Evolutionary conservation across 1,284 basidiomycete genomes (phyloP), one percentile per base, ranked within the genome.

Genomic region (Papiliotrema laurentii): DNA sequence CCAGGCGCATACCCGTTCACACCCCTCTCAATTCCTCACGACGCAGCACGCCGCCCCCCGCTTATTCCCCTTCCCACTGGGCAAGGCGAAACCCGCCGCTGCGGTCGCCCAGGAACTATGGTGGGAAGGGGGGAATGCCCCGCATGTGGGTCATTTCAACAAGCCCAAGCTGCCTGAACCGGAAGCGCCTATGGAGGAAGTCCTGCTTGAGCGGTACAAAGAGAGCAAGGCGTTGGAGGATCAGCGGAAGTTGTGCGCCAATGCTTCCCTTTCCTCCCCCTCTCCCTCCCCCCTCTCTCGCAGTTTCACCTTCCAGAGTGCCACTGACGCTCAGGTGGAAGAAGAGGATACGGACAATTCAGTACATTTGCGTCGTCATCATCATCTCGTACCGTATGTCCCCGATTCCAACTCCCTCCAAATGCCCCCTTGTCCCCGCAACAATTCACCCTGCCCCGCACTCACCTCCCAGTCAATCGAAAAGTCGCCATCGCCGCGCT

Each of bases 121-220:
- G 66, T 68, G 66, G 66, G 66, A 68, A 45, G 66, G 66, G 14
- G 66, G 66, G 1, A 68, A 64, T 40, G 66, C 66, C 3, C 66
- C 66, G 16, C 66, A 68, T 53, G 66, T 68, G 18, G 64, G 66
- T 27, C 66, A 68, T 46, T 68, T 68, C 55, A 68, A 68, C 34
- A 55, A 54, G 40, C 56, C 58, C 5, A 59, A 60, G 40, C 22
- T 66, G 22, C 50, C 54, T 27, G 44, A 47, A 28, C 58, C 58
- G 9, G 47, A 54, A 16, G 51, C 27, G n/a, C 50, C 52, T 4
- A 56, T 60, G 34, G 43, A 51, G 21, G 38, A 55, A n/a, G 49
- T 48, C 5, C 35, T 65, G 44, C 45, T 64, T 43, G 56, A 40
- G 24, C 47, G 58, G 10, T 59, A 56, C 21, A 56, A 62, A 49